These are phyloP conservation scores for Yamadazyma insecticola DNA, from an alignment of 805 yeast genomes.

Conservation along the genomic window DNA sequence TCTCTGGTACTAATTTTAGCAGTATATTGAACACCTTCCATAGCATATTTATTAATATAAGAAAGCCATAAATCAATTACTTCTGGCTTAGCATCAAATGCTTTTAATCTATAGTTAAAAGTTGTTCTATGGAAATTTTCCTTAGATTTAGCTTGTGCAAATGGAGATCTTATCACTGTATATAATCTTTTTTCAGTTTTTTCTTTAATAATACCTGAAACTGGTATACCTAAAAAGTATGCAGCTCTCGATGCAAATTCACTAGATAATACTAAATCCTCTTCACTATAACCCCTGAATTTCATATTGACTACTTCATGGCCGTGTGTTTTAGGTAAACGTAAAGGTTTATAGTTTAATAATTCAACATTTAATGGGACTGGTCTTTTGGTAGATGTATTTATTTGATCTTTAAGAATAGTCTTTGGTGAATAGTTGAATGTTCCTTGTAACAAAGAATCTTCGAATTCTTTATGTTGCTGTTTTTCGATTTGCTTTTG, in stretches of 20 bases:
- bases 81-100: slow-evolving; percentile 84
- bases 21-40: slow-evolving; percentile 79
- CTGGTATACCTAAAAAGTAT: slow-evolving; percentile 83
- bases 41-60: slow-evolving; percentile 68
- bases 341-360: slow-evolving; percentile 75
- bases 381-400: slow-evolving; percentile 40
- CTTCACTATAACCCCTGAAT: slow-evolving; percentile 66
- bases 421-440: slow-evolving; percentile 28
- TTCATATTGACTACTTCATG: slow-evolving; percentile 74
- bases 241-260: slow-evolving; percentile 91
- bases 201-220: slow-evolving; percentile 69
- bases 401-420: slow-evolving; percentile 16
- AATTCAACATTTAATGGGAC: slow-evolving; percentile 83
- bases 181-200: slow-evolving; percentile 73
- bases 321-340: slow-evolving; percentile 62
- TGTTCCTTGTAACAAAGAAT: slow-evolving; percentile 21
- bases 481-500: slow-evolving; percentile 23
- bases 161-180: slow-evolving; percentile 92
- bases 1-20: slow-evolving; percentile 52
- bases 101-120: slow-evolving; percentile 64
- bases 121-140: slow-evolving; percentile 92
- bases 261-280: slow-evolving; percentile 66
- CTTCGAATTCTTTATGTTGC: slow-evolving; percentile 15
- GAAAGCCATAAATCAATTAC: slow-evolving; percentile 79
- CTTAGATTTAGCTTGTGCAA: slow-evolving; percentile 89